Evolutionary conservation across 2,329 filamentous ascomycete genomes (phyloP).

Genomic region (Atkinsonella texensis): DNA sequence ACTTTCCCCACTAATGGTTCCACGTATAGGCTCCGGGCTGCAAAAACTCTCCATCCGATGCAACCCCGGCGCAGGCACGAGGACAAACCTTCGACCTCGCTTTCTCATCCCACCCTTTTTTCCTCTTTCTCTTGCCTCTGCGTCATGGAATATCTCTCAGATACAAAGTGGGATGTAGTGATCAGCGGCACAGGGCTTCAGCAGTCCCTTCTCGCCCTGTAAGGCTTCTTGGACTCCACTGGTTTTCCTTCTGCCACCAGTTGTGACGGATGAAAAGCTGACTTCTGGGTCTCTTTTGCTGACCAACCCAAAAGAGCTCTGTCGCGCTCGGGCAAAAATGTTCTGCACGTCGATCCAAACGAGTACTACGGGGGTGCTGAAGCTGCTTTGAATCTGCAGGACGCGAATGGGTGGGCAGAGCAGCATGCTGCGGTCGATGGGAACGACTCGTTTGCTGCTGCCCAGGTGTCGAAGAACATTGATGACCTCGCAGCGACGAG

Average conservation of each 20-base stretch:
- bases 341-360: slow-evolving; percentile 82
- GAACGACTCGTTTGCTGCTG: slow-evolving; percentile 15
- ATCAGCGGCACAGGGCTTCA: slow-evolving; percentile 68
- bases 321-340: slow-evolving; percentile 81
- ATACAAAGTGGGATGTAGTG: slow-evolving; percentile 67
- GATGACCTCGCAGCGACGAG: slow-evolving; percentile 47
- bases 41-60: slow-evolving; percentile 9
- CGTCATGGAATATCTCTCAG: slow-evolving; percentile 61
- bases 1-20: neutral
- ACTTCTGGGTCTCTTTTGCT: slow-evolving; percentile 20
- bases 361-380: slow-evolving; percentile 79
- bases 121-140: slow-evolving; percentile 7
- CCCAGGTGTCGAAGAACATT: slow-evolving; percentile 24
- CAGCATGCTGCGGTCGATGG: slow-evolving; percentile 16
- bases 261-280: slow-evolving; percentile 6
- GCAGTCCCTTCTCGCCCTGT: slow-evolving; percentile 73
- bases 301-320: slow-evolving; percentile 55
- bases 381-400: slow-evolving; percentile 73
- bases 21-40: neutral
- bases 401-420: slow-evolving; percentile 63
- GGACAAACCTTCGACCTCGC: slow-evolving; percentile 8
- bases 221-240: slow-evolving; percentile 30
- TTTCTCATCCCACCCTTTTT: slow-evolving; percentile 8
- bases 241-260: slow-evolving; percentile 5
- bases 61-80: neutral